Base-by-base conservation (phyloP, 2,329 filamentous ascomycete species). In the Rhytidhysteron rufulum region DNA sequence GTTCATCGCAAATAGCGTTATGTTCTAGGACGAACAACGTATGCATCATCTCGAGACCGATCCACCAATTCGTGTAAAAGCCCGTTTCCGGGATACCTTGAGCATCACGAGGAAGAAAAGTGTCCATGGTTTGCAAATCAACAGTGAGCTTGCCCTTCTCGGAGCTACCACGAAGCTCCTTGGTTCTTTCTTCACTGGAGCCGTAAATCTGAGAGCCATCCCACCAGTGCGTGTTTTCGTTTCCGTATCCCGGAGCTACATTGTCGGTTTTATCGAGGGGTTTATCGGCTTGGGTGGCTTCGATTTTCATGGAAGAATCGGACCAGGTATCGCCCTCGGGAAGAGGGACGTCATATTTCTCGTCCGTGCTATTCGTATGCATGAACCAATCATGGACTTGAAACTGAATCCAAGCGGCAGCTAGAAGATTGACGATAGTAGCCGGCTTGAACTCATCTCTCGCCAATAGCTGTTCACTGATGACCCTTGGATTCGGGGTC, bases 321-420 rank as follows among this genome's bases (percentile, higher is more conserved):
- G 52, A 37, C 68, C 68, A 71, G 1, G 42, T 50, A 43, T 70
- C 62, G 18, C 57, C 60, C 2, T 49, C 32, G 1, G 63, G 58
- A 4, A 70, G 48, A 2, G 62, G 58, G n/a, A 70, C 49, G 9
- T 62, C 45, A 39, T 57, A 58, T 18, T 45, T 54, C 29, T 64
- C 54, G 31, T 34, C 42, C 33, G 54, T 62, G 31, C 55, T 55
- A 40, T 43, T 40, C 18, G 58, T 50, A 43, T 64, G 58, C 29
- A 58, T 53, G 38, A 65, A 62, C 68, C 68, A 71, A 42, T 70
- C 68, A 40, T 73, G 70, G 0, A 65, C 65, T 40, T 72, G 68
- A 38, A 73, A 73, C 45, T 74, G 71, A n/a, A 73, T 72, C 69
- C 70, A 74, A 1, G 70, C 70, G 11, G 70, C 70, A 3, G 70